phyloP scores from a whole-genome alignment of 371 early-diverging fungal genomes.

The Massospora cicadina region DNA sequence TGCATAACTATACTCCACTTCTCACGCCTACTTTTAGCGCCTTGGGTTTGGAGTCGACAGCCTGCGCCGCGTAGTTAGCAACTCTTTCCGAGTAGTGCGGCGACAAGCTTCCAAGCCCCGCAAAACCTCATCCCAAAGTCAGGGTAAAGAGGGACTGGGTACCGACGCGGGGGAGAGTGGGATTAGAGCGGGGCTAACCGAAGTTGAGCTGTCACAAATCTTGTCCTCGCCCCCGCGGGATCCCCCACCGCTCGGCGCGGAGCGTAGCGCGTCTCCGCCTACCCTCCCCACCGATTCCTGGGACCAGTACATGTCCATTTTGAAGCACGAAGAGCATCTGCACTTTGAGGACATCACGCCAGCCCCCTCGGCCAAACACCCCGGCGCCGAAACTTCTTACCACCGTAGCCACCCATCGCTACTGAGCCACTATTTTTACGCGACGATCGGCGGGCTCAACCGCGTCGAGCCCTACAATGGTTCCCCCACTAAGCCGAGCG shows the following conservation, averaged over 20 bases:
- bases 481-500: no score
- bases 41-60: neutral
- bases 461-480: conserved; percentile 4
- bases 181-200: neutral
- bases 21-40: neutral
- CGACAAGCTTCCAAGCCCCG: neutral
- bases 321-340: neutral
- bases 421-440: conserved; percentile 2
- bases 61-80: neutral
- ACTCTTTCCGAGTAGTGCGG: neutral
- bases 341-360: neutral
- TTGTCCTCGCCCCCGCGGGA: neutral
- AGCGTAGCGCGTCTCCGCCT: neutral
- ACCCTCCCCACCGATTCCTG: conserved; percentile 4
- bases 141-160: neutral
- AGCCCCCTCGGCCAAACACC: neutral
- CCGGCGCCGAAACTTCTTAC: neutral
- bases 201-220: neutral
- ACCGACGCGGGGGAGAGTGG: neutral
- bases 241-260: neutral
- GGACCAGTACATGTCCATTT: conserved; percentile 7
- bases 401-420: conserved; percentile 2
- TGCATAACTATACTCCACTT: neutral
- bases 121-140: neutral
- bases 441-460: conserved; percentile 5